A percentile compares a stretch with the other conserved stretches of the same genome.
These are phyloP conservation scores for Apium graveolens DNA, from an alignment of 129 eudicot genomes.

Conservation along the genomic window DNA sequence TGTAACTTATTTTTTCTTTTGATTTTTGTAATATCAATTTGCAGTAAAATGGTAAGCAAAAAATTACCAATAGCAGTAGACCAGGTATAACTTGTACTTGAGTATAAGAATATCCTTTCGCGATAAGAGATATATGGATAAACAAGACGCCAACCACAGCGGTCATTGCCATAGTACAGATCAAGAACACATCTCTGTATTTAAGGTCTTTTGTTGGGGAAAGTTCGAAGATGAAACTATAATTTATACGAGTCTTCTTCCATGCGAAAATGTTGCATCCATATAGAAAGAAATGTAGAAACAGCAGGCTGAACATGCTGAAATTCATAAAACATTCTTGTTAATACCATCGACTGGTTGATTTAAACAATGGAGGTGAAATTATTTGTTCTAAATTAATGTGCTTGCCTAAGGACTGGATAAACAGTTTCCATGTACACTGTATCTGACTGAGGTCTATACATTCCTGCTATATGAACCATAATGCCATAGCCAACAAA, in stretches of 20 bases:
- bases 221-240: conserved; percentile 86
- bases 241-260: conserved; percentile 69
- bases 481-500: conserved; percentile 67
- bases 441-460: conserved; percentile 54
- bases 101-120: conserved; percentile 59
- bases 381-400: background rate
- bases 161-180: conserved; percentile 73
- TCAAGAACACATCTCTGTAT: conserved; percentile 82
- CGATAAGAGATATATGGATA: conserved; percentile 59
- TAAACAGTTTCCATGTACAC: conserved; percentile 98
- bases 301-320: conserved; percentile 91
- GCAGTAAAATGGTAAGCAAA: background rate
- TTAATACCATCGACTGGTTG: background rate
- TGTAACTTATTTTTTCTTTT: background rate
- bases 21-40: background rate
- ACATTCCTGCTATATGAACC: conserved; percentile 83
- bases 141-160: conserved; percentile 69
- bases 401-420: conserved; percentile 79
- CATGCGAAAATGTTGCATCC: conserved; percentile 95
- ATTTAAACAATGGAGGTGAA: background rate
- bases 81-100: conserved; percentile 77
- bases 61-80: conserved; percentile 68
- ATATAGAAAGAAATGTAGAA: conserved; percentile 74
- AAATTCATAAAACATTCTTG: conserved; percentile 14
- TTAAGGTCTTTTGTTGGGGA: conserved; percentile 60